phyloP scores from a whole-genome alignment of 1,284 basidiomycete species.

The Ganoderma leucocontextum region DNA sequence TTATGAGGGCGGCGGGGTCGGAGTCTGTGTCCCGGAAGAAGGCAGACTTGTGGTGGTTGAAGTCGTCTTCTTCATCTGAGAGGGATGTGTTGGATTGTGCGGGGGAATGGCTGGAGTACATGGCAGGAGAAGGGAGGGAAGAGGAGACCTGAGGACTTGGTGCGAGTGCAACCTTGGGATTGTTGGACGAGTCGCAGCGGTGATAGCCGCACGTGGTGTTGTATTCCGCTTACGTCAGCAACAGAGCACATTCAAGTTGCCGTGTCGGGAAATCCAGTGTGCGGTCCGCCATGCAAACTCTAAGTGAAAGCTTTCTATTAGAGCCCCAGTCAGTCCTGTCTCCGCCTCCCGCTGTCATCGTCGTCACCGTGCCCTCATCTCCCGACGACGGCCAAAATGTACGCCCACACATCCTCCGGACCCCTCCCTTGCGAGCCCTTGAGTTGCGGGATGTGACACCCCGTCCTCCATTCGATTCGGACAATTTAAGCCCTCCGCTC shows the following conservation, averaged over 20 bases:
- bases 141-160: constrained; percentile 15
- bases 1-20: constrained; percentile 51
- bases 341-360: constrained; percentile 28
- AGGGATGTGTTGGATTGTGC: constrained; percentile 60
- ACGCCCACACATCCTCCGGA: constrained; percentile 10
- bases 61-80: constrained; percentile 71
- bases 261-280: constrained; percentile 15
- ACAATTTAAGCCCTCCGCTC: constrained; percentile 15
- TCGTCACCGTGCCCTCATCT: constrained; percentile 40
- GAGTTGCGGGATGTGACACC: constrained; percentile 21
- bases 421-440: constrained; percentile 12
- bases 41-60: constrained; percentile 52
- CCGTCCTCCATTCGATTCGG: constrained; percentile 13
- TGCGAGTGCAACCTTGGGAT: constrained; percentile 15
- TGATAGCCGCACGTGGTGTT: constrained; percentile 32
- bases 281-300: constrained; percentile 24
- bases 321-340: constrained; percentile 1
- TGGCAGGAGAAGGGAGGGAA: constrained; percentile 31
- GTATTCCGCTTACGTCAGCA: constrained; percentile 32
- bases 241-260: constrained; percentile 6
- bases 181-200: constrained; percentile 16
- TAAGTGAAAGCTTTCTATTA: constrained; percentile 12
- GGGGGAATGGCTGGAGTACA: constrained; percentile 67
- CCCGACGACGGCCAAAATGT: constrained; percentile 31
- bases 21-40: constrained; percentile 51